Base-by-base conservation (phyloP, 345 rosid genomes). In the Eutrema yunnanense region DNA sequence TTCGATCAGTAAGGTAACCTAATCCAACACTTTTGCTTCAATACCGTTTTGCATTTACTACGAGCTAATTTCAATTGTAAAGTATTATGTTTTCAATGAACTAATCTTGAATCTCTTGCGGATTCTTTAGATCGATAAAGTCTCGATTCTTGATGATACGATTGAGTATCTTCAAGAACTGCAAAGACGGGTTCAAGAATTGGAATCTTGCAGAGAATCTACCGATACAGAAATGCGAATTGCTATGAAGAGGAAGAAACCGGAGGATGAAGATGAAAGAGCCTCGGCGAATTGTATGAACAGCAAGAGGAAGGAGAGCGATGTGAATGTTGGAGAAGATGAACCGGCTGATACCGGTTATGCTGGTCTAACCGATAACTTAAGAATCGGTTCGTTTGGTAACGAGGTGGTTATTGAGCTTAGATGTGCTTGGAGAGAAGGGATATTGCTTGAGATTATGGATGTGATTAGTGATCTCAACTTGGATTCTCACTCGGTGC, bases 401-500 rank as follows among this genome's bases (percentile, higher is more conserved):
- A 79, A 78, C 49, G 89, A 84, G 57, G 86, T 88, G 68, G 42
- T 77, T 67, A 87, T 92, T 22, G 94, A 90, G 74, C 76, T 95
- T 32, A 81, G 78, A 64, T 87, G 98, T 80, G 74, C 75, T n/a
- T 92, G 89, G 92, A 85, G 83, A 80, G 99, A 95, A 65, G 94
- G 97, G 41, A 44, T 90, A 57, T 73, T 95, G 80, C 83, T 95
- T 4, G 92, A 87, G 82, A 82, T 92, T 49, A 83, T 95, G 83
- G 94, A 87, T 79, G 91, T 79, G 47, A 66, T 81, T 34, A 83
- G 85, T 84, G 73, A 67, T 76, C 86, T 87, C 63, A 79, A 74
- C 58, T 62, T 96, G 65, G 97, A 96, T 84, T 90, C 90, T 41
- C 87, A 87, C 73, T 83, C 96, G 0, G 87, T 96, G 42, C 90